phyloP scores from a whole-genome alignment of 306 rosid genomes.

The Quercus gilva region DNA sequence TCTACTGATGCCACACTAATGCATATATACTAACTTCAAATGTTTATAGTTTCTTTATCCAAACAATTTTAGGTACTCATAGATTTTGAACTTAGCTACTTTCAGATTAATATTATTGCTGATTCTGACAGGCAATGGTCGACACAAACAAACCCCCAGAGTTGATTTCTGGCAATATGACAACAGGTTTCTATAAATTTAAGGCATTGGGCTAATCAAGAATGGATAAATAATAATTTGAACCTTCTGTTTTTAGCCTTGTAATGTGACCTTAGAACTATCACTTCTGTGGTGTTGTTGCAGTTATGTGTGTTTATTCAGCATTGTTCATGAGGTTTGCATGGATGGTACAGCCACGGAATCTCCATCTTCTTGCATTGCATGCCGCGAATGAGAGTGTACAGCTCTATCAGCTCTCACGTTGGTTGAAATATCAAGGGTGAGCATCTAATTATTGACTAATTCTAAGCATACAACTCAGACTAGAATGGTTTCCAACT shows the following conservation, averaged over 20 bases:
- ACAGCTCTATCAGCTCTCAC: constrained; percentile 65
- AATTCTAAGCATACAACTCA: background rate
- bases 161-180: constrained; percentile 48
- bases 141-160: constrained; percentile 66
- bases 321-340: constrained; percentile 74
- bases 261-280: background rate
- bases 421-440: constrained; percentile 63
- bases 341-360: constrained; percentile 80
- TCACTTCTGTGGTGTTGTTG: constrained; percentile 4
- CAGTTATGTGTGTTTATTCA: constrained; percentile 78
- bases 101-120: background rate
- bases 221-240: background rate
- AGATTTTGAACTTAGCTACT: background rate
- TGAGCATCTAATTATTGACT: constrained; percentile 16
- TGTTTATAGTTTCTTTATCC: background rate
- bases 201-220: background rate
- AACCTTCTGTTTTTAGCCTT: background rate
- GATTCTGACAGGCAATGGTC: constrained; percentile 38
- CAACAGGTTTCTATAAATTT: constrained; percentile 38
- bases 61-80: background rate
- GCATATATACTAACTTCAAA: background rate
- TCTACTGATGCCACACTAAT: background rate
- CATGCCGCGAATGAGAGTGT: constrained; percentile 71
- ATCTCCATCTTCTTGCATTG: constrained; percentile 60
- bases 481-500: background rate